Base-by-base conservation (phyloP, 176 grass and related monocot genomes). In the Avena atlantica region DNA sequence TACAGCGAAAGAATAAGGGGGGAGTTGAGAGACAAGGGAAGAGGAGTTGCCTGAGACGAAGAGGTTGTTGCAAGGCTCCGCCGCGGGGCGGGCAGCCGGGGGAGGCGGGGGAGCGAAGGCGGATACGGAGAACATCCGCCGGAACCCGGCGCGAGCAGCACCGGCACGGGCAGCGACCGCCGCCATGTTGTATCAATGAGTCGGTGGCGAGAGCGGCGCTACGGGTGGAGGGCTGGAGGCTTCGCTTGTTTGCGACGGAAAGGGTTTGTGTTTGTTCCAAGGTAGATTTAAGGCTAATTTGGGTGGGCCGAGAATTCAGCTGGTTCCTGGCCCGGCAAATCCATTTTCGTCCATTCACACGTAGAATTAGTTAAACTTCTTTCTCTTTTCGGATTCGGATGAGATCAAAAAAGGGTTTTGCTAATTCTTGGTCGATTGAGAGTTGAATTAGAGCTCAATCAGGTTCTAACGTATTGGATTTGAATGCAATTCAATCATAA, bases 51-150 rank as follows among this genome's bases (percentile, higher is more conserved):
- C 92, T 86, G 94, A 97, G 69, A 97, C 90, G 83, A 94, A 97
- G 59, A 97, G 94, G 78, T 90, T 97, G 36, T 89, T 92, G 63
- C 92, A 94, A 27, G 94, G 94, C 2, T 97, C 90, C 24, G 88
- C 92, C 21, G 45, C 10, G 11, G 87, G 83, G 48, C 87, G 87
- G 24, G 74, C 87, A 15, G 88, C 88, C 9, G 89, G 89, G 0
- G 87, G 65, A 76, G 85, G 81, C 50, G 90, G 80, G 19, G 92
- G 80, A 15, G 68, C 56, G 70, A 93, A 97, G 63, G 83, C 82
- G 10, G 89, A 93, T 25, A 90, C 85, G 80, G 92, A 92, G 88
- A 94, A 94, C 23, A 94, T 50, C 56, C 92, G 85, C 70, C 92
- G 79, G 90, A 94, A 77, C 57, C 86, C 94, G 7, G 64, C 82